Evolutionary conservation across 257 asterid species (phyloP), one percentile per base, ranked within the genome.

Genomic region (Linderniella brevidens): DNA sequence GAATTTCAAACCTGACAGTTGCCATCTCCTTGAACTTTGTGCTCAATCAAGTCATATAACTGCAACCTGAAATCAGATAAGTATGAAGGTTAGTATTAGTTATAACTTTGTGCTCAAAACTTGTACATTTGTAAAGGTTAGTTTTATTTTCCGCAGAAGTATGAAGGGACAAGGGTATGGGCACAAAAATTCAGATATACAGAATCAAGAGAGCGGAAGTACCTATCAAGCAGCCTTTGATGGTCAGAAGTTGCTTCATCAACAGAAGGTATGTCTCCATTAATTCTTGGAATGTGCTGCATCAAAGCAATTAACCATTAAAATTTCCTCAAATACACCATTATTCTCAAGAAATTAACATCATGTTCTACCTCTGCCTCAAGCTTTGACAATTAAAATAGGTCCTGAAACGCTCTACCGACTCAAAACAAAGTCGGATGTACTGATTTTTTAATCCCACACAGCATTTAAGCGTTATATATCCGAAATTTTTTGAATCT

Each of bases 221-320:
- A 90, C 96, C 99, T 90, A 61, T 77, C 76, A 42, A 73, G 79
- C 55, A 90, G 93, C 75, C 99, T 82, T 70, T 90, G 93, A 68
- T 90, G 92, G 55, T 90, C 94, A 59, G 99, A 79, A 62, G 84
- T 90, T 52, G 92, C 94, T 75, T 79, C 94, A 46, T 90, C 92
- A 41, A 68, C 71, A 56, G 96, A 75, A 68, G 99, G 99, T 64
- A 90, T 77, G 68, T 82, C 99, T 52, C 92, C 92, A 52, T 90
- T 85, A 53, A 82, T 82, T 73, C 80, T 77, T 41, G 96, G 96
- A 68, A 85, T 55, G 37, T 90, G 99, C 99, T 85, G 80, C 79
- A 76, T 17, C 9, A 55, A 54, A 69, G 48, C 64, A 61, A 64
- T 6, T n/a, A 41, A 45, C 55, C 41, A 61, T 16, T 64, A 38